Evolutionary conservation across 1,284 basidiomycete species (phyloP).

Genomic region (Trichosporon asahii): DNA sequence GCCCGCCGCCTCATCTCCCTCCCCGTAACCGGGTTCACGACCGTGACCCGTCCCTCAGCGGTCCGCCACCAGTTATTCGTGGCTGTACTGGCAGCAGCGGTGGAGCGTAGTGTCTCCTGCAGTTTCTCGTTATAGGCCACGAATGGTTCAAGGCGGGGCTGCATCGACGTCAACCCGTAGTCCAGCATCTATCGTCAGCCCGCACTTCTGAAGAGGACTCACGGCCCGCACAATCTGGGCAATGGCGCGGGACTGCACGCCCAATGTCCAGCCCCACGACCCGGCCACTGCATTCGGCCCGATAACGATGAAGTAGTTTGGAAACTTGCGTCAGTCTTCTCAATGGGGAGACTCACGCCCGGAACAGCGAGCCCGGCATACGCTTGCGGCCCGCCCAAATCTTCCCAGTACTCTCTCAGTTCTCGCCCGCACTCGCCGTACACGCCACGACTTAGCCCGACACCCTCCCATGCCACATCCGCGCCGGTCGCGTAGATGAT

Average conservation of each 20-base stretch:
- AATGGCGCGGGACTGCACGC: slow-evolving; percentile 19
- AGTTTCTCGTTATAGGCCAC: slow-evolving; percentile 15
- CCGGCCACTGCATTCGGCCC: slow-evolving; percentile 29
- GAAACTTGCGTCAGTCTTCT: slow-evolving; percentile 19
- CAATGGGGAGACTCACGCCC: neutral
- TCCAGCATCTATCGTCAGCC: slow-evolving; percentile 19
- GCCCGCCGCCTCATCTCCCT: slow-evolving; percentile 8
- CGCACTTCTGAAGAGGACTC: no score
- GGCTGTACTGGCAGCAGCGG: neutral
- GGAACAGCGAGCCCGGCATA: no score
- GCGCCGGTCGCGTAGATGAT: no score
- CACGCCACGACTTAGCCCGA: no score
- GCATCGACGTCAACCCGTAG: slow-evolving; percentile 21
- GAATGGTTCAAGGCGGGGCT: slow-evolving; percentile 22
- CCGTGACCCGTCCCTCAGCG: slow-evolving; percentile 14
- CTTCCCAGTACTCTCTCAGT: no score
- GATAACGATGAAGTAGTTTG: slow-evolving; percentile 31
- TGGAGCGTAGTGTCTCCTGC: slow-evolving; percentile 9
- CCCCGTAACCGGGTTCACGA: slow-evolving; percentile 16
- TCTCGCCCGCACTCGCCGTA: no score
- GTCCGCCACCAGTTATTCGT: slow-evolving; percentile 17
- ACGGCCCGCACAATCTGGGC: slow-evolving; percentile 20
- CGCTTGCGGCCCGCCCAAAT: no score
- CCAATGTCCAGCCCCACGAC: slow-evolving; percentile 30
- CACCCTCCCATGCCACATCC: no score